Evolutionary conservation across 2,329 filamentous ascomycete genomes (phyloP), one percentile per base, ranked within the genome.

Genomic region (Cladosporium oxysporum): DNA sequence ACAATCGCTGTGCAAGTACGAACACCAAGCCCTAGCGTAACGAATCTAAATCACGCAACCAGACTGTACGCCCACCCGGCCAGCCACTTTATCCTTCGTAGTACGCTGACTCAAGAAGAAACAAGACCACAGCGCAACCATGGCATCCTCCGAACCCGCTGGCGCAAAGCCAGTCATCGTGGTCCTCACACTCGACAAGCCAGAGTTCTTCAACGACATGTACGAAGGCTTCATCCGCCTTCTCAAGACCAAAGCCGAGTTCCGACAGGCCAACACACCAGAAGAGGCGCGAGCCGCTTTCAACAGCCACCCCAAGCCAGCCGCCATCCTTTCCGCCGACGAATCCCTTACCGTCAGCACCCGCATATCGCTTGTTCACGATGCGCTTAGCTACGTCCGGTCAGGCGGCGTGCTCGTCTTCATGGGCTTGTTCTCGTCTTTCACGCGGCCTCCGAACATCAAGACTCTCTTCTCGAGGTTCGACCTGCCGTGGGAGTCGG

Each of bases 111-210:
- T 47, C 10, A 7, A 47, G 8, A 47, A 23, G 0, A 11, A 23
- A 5, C 41, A 47, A 10, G n/a, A 3, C 1, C 41, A 47, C 41
- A 2, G 41, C 49, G 28, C 26, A 31, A 29, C 50, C 16, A 55
- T 55, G 52, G 52, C 52, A 33, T 55, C 52, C 18, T 12, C 28
- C 2, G 28, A 55, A 6, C 4, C 52, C 11, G 18, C 52, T 5
- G 41, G 66, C 14, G 59, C 64, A 21, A 63, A 60, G 41, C 66
- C 66, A 5, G 23, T 23, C 18, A 62, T 71, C 55, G 55, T 64
- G 33, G 29, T 71, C 23, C 68, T 71, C n/a, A 67, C 67, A 37
- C 66, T 71, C 23, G 58, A 67, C 41, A 71, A 71, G 62, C 41
- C 66, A 29, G 59, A 66, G 12, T 69, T 60, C 57, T 71, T 67